Conservation (phyloP, 257 asterid species). For the Ophiorrhiza pumila region DNA sequence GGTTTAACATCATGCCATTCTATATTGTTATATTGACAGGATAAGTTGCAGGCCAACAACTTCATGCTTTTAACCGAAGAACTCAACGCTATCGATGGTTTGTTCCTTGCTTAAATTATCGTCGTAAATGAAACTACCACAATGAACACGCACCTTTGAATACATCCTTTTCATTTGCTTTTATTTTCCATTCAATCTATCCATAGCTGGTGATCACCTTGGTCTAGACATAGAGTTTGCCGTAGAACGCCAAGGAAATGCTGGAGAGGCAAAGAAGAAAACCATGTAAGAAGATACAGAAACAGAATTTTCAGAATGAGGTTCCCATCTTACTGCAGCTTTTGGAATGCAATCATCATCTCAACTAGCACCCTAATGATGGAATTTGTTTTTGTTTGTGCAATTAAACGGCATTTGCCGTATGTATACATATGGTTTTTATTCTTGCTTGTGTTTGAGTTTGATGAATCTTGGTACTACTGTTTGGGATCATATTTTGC, state of each 20-base stretch:
- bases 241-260: background rate
- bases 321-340: background rate
- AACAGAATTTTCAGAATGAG: background rate
- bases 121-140: background rate
- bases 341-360: background rate
- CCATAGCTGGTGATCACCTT: background rate
- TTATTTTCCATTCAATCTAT: background rate
- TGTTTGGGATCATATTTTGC: too few species aligned
- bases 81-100: background rate
- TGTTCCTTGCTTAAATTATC: background rate
- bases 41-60: background rate
- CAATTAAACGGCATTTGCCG: too few species aligned
- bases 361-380: too few species aligned
- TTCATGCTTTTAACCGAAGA: background rate
- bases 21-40: background rate
- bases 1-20: background rate
- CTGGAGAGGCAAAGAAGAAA: background rate
- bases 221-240: background rate
- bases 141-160: background rate
- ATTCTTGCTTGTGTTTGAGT: too few species aligned
- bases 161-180: background rate
- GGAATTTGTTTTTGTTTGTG: too few species aligned
- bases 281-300: background rate
- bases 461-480: too few species aligned
- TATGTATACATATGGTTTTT: too few species aligned